Conservation (phyloP, 1,284 basidiomycete genomes). For the Naganishia sp. region DNA sequence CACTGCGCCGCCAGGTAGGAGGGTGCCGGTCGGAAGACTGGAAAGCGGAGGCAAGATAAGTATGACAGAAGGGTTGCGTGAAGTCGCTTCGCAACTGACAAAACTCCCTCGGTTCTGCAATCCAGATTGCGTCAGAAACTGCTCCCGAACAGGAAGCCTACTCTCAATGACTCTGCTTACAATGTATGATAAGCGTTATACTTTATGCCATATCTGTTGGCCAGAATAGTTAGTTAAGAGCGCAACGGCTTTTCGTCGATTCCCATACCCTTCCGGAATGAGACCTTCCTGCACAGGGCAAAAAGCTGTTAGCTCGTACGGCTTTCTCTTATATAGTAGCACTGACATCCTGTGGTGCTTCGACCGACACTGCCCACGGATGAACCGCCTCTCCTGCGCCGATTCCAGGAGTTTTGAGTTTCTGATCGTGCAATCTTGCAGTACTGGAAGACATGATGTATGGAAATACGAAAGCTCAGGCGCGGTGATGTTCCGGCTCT, state of each 20-base stretch:
- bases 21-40: conserved; percentile 28
- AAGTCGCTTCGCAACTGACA: conserved; percentile 15
- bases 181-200: conserved; percentile 35
- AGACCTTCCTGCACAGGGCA: conserved; percentile 18
- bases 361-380: conserved; percentile 32
- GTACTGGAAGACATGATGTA: conserved; percentile 26
- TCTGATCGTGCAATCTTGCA: conserved; percentile 27
- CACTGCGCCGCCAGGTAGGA: conserved; percentile 33
- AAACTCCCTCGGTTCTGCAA: conserved; percentile 32
- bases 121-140: not conserved
- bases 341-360: conserved; percentile 30
- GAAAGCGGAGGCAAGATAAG: not conserved
- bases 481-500: too few relatives aligned
- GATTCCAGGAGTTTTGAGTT: conserved; percentile 25
- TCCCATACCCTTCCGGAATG: conserved; percentile 32
- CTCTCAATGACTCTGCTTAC: conserved; percentile 4
- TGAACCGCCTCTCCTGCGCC: conserved; percentile 31
- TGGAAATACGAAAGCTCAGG: too few relatives aligned
- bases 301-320: not conserved
- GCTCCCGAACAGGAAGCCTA: not conserved
- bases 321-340: not conserved
- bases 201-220: conserved; percentile 33
- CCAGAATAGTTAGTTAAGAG: not conserved
- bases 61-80: not conserved
- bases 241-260: not conserved